Evolutionary conservation across 1,284 basidiomycete species (phyloP).

Genomic region (Salmacisia buchloeana): DNA sequence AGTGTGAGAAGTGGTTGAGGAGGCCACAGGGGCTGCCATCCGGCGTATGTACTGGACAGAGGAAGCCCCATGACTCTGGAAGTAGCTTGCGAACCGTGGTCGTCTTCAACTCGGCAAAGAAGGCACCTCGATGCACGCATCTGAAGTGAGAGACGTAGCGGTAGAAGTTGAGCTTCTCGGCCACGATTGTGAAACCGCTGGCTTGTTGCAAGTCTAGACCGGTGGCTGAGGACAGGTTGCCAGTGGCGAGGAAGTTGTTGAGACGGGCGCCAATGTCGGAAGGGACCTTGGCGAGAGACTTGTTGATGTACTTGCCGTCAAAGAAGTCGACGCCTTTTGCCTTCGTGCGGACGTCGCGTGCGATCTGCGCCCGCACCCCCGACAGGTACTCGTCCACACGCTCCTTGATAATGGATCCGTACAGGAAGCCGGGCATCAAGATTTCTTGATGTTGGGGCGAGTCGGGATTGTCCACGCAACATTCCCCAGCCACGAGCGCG

Average conservation of each 20-base stretch:
- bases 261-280: conserved; percentile 88
- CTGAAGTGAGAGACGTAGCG: conserved; percentile 98
- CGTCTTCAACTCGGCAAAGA: conserved; percentile 98
- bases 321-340: conserved; percentile 70
- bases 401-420: conserved; percentile 98
- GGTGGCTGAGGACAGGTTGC: conserved; percentile 87
- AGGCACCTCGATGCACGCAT: conserved; percentile 97
- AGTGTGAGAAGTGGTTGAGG: conserved; percentile 90
- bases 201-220: conserved; percentile 96
- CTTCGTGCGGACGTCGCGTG: conserved; percentile 67
- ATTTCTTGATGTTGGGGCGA: conserved; percentile 98
- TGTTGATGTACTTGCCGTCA: conserved; percentile 77
- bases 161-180: conserved; percentile 97
- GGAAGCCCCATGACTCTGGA: conserved; percentile 98
- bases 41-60: conserved; percentile 97
- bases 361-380: conserved; percentile 68
- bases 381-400: conserved; percentile 84
- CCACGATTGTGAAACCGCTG: conserved; percentile 94
- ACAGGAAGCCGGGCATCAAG: conserved; percentile 84
- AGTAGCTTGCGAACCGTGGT: conserved; percentile 94
- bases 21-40: conserved; percentile 97
- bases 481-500: conserved; percentile 80
- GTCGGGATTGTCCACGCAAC: conserved; percentile 93
- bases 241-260: conserved; percentile 93
- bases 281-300: conserved; percentile 71